Conservation (phyloP, 768 basidiomycete genomes). For the Pisolithus microcarpus region DNA sequence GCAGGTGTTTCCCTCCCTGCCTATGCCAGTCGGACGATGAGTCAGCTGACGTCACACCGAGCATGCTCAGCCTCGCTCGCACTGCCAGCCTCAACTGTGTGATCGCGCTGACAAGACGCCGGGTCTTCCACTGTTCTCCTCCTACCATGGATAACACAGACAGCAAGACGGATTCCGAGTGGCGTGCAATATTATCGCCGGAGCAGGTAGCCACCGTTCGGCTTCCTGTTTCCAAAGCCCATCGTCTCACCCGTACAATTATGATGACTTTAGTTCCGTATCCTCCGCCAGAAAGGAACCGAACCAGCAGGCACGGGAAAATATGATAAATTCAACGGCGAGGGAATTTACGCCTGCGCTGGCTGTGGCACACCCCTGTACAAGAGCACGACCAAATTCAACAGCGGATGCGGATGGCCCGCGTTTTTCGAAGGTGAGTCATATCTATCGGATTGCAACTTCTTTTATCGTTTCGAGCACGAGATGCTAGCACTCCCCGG, state of each 20-base stretch:
- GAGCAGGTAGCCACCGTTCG: constrained; percentile 59
- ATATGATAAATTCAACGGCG: constrained; percentile 60
- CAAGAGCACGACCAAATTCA: constrained; percentile 85
- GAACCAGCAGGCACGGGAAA: constrained; percentile 72
- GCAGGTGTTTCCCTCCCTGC: too few relatives aligned
- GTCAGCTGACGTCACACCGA: not conserved
- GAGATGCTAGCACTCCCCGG: constrained; percentile 71
- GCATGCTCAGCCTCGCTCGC: not conserved
- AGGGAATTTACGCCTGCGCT: constrained; percentile 72
- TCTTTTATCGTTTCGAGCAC: constrained; percentile 1
- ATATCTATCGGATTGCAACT: not conserved
- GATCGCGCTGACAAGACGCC: too few relatives aligned
- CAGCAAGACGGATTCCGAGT: constrained; percentile 66
- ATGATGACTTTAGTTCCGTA: constrained; percentile 58
- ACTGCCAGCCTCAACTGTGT: too few relatives aligned
- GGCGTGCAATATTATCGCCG: constrained; percentile 72
- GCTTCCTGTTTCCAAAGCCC: not conserved
- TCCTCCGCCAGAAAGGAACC: constrained; percentile 84
- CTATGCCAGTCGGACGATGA: not conserved
- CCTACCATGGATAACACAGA: constrained; percentile 16
- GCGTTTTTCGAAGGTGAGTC: constrained; percentile 84
- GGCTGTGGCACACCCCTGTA: constrained; percentile 81
- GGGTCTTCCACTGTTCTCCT: constrained; percentile 1
- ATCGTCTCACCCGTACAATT: not conserved
- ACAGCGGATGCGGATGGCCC: constrained; percentile 96